These are phyloP conservation scores for Mycena indigotica DNA, from an alignment of 768 basidiomycete species.

Conservation along the genomic window DNA sequence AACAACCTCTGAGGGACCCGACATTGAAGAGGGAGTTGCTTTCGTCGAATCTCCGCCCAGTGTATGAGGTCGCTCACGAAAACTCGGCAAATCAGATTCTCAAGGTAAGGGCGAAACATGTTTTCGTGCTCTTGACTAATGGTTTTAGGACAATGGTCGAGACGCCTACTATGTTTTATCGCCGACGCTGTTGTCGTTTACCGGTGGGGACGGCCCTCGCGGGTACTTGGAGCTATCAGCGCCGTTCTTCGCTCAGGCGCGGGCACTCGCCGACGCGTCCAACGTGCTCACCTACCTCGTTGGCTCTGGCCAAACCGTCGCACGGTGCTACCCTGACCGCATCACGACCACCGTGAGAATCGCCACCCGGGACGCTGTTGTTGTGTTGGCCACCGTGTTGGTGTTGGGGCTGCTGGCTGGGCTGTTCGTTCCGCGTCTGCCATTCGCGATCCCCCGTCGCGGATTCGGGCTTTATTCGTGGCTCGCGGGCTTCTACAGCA, in stretches of 20 bases:
- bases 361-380: slow-evolving; percentile 25
- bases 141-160: slow-evolving; percentile 46
- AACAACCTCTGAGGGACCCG: slow-evolving; percentile 20
- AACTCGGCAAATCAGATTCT: slow-evolving; percentile 42
- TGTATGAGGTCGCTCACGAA: slow-evolving; percentile 34
- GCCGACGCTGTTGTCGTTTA: slow-evolving; percentile 42
- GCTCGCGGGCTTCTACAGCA: slow-evolving; percentile 34
- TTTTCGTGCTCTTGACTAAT: too few relatives aligned
- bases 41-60: slow-evolving; percentile 27
- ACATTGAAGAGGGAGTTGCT: slow-evolving; percentile 29
- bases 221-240: slow-evolving; percentile 43
- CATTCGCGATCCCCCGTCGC: slow-evolving; percentile 32
- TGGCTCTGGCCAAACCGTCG: slow-evolving; percentile 39
- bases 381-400: slow-evolving; percentile 28
- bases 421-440: slow-evolving; percentile 32
- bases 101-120: too few relatives aligned
- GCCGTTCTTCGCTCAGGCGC: slow-evolving; percentile 33
- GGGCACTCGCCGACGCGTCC: slow-evolving; percentile 40
- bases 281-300: slow-evolving; percentile 46
- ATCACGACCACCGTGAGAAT: slow-evolving; percentile 32
- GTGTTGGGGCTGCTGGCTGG: slow-evolving; percentile 36
- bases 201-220: slow-evolving; percentile 36
- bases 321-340: slow-evolving; percentile 37
- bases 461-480: slow-evolving; percentile 34
- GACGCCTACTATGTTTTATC: slow-evolving; percentile 43